Evolutionary conservation across 73 alveolate genomes (phyloP), one percentile per base, ranked within the genome.

Genomic region (Paramecium primaurelia): DNA sequence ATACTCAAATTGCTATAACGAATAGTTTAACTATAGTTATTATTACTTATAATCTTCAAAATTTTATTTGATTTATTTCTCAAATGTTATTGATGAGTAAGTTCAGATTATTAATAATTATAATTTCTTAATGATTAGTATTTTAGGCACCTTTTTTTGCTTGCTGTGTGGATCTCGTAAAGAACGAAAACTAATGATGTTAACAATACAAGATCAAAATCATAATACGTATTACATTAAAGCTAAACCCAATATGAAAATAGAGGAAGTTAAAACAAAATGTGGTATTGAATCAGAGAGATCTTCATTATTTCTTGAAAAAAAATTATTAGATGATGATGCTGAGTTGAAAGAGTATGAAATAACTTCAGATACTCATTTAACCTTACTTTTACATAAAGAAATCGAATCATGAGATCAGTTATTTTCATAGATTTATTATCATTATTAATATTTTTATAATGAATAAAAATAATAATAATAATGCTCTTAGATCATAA

Each of bases 261-360:
- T 64, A 32, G 84, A 64, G 49, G 84, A 64, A 10, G 30, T 64
- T 14, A 64, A 64, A 34, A 25, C 84, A 32, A 32, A 64, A 12
- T 64, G 84, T 7, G 84, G 84, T 9, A 34, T 64, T 64, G 42
- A 64, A 64, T 64, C 84, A 64, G 84, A 64, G 84, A 64, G 84
- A 64, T 64, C 84, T 32, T 64, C 84, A 64, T 26, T 64, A 64
- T 64, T 32, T 64, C 47, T 64, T 14, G 84, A 64, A 64, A 64
- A 64, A 64, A 64, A 54, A 32, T 34, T 64, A 36, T 26, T 64
- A 14, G 49, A 64, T 12, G 49, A 64, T 26, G 84, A 34, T 5
- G 47, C 84, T 3, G 51, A 64, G 26, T 34, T 64, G 7, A 64
- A 64, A 25, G 84, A 64, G 12, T 64, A 64, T 64, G 45, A 64